Percentiles rank a stretch among this genome's conserved stretches.
Evolutionary conservation across 345 rosid species (phyloP).

Genomic region (Cardamine resedifolia): DNA sequence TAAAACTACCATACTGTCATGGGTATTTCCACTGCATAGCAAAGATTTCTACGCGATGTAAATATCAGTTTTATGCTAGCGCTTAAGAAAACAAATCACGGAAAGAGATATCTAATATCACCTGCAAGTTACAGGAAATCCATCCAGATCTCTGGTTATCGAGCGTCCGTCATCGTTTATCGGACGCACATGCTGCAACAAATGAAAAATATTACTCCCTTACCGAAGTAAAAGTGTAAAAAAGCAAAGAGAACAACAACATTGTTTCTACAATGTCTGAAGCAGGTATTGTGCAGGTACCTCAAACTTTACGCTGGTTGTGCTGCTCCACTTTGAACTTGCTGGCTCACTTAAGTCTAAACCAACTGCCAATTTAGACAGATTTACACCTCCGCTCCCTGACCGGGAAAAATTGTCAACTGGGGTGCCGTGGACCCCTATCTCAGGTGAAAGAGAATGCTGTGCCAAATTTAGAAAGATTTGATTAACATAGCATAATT

Average conservation of each 20-base stretch:
- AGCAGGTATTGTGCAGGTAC: slow-evolving; percentile 32
- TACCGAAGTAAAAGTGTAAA: not conserved
- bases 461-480: slow-evolving; percentile 38
- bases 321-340: slow-evolving; percentile 83
- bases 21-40: slow-evolving; percentile 68
- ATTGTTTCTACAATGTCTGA: not conserved
- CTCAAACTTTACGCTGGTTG: slow-evolving; percentile 88
- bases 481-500: not conserved
- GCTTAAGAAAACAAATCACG: slow-evolving; percentile 21
- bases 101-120: slow-evolving; percentile 33
- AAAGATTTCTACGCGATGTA: slow-evolving; percentile 35
- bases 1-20: slow-evolving; percentile 86
- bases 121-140: slow-evolving; percentile 93
- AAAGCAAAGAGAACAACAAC: not conserved
- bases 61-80: slow-evolving; percentile 30
- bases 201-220: not conserved
- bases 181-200: slow-evolving; percentile 71
- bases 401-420: slow-evolving; percentile 82
- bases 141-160: slow-evolving; percentile 79
- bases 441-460: slow-evolving; percentile 93
- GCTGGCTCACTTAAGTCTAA: slow-evolving; percentile 85
- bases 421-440: slow-evolving; percentile 84
- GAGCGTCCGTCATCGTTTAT: slow-evolving; percentile 87
- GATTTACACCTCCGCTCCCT: slow-evolving; percentile 86
- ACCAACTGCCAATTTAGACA: slow-evolving; percentile 78